phyloP scores from a whole-genome alignment of 441 rosid species.

The Macaranga tanarius region DNA sequence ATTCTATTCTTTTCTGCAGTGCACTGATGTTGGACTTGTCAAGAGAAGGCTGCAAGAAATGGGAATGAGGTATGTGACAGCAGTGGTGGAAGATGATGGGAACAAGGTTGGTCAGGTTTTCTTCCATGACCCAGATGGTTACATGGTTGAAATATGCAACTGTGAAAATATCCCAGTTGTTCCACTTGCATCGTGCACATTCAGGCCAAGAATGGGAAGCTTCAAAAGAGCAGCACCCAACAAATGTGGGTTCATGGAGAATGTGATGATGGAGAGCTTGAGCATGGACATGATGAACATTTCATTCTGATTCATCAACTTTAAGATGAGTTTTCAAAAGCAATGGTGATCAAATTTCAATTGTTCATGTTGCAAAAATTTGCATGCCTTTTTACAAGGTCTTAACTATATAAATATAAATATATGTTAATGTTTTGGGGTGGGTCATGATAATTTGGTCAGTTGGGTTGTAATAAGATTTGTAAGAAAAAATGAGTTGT shows the following conservation, averaged over 20 bases:
- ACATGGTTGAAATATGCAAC: slow-evolving; percentile 63
- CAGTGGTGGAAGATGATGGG: slow-evolving; percentile 52
- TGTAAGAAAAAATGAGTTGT: neutral
- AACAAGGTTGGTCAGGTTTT: slow-evolving; percentile 52
- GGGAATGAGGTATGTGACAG: slow-evolving; percentile 55
- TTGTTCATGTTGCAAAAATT: neutral
- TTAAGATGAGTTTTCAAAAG: neutral
- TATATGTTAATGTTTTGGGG: neutral
- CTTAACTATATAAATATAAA: neutral
- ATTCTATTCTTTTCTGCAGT: slow-evolving; percentile 28
- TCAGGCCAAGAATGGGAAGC: slow-evolving; percentile 32
- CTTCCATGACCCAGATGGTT: slow-evolving; percentile 68
- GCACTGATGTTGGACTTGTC: slow-evolving; percentile 47
- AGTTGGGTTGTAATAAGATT: slow-evolving; percentile 3
- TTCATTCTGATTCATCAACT: slow-evolving; percentile 39
- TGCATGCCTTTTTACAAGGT: neutral
- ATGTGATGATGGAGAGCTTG: slow-evolving; percentile 63
- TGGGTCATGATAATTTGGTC: neutral
- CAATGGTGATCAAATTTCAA: neutral
- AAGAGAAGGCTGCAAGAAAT: slow-evolving; percentile 48
- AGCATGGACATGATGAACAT: slow-evolving; percentile 66
- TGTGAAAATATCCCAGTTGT: slow-evolving; percentile 54
- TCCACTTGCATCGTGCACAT: slow-evolving; percentile 41
- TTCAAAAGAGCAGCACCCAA: slow-evolving; percentile 35
- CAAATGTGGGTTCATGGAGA: slow-evolving; percentile 59